A percentile compares a stretch with the other conserved stretches of the same genome.
phyloP scores from a whole-genome alignment of 164 flowering plant genomes.

The Euptelea pleiosperma region DNA sequence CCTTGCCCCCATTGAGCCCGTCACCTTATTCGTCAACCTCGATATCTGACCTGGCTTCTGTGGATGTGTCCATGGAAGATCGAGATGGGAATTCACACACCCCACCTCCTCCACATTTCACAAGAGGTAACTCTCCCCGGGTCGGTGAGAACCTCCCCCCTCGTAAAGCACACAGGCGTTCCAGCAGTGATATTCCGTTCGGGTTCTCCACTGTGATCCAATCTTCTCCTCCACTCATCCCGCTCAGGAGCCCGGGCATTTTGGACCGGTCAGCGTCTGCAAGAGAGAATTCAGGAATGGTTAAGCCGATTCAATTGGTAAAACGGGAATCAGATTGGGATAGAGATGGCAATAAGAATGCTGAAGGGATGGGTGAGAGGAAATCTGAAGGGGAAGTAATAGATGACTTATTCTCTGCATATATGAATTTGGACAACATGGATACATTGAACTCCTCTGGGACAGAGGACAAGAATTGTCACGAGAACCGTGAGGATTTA shows the following conservation, averaged over 20 bases:
- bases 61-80: slow-evolving; percentile 74
- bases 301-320: slow-evolving; percentile 53
- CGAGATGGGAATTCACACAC: slow-evolving; percentile 39
- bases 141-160: slow-evolving; percentile 74
- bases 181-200: slow-evolving; percentile 86
- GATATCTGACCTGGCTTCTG: slow-evolving; percentile 35
- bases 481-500: slow-evolving; percentile 52
- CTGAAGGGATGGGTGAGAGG: slow-evolving; percentile 72
- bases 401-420: slow-evolving; percentile 80
- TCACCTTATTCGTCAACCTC: slow-evolving; percentile 44
- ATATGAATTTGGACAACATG: slow-evolving; percentile 78
- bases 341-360: slow-evolving; percentile 30
- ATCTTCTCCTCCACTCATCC: slow-evolving; percentile 45
- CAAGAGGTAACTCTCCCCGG: slow-evolving; percentile 30
- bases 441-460: slow-evolving; percentile 70
- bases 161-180: slow-evolving; percentile 77
- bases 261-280: slow-evolving; percentile 34
- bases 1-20: slow-evolving; percentile 86
- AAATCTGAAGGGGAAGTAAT: slow-evolving; percentile 72
- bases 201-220: slow-evolving; percentile 53
- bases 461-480: slow-evolving; percentile 48
- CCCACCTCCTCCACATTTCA: slow-evolving; percentile 24
- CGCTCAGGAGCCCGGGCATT: slow-evolving; percentile 35
- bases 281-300: slow-evolving; percentile 33
- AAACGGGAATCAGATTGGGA: slow-evolving; percentile 63